Conservation (phyloP, 345 rosid species). For the Excoecaria agallocha region DNA sequence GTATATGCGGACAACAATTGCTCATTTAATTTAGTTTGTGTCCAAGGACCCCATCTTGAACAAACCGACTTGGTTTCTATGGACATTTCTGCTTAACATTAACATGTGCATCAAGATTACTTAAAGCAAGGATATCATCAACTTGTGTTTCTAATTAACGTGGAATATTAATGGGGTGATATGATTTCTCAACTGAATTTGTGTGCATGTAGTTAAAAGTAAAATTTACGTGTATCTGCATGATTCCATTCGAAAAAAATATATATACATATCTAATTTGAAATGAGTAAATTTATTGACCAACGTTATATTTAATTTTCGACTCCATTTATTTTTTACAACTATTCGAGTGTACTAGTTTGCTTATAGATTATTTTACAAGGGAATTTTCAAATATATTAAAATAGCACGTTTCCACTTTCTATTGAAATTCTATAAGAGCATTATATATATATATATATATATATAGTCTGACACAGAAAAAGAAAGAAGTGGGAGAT, state of each 20-base stretch:
- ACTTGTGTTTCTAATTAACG: not conserved
- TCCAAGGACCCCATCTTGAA: constrained; percentile 28
- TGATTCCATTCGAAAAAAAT: not conserved
- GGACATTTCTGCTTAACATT: constrained; percentile 13
- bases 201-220: not conserved
- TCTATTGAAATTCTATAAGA: no score
- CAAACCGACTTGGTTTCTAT: constrained; percentile 16
- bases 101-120: not conserved
- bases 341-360: no score
- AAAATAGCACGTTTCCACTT: no score
- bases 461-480: constrained; percentile 15
- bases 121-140: not conserved
- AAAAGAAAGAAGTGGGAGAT: constrained; percentile 20
- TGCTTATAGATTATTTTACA: no score
- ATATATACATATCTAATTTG: no score
- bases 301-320: no score
- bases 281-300: no score
- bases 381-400: no score
- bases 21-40: not conserved
- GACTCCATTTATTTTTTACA: no score
- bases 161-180: constrained; percentile 3
- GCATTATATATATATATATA: no score
- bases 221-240: not conserved
- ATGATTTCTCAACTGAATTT: not conserved
- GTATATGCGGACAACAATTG: no score